Evolutionary conservation across 352 stramenopile genomes (phyloP).

Genomic region (Globisporangium barbulae): DNA sequence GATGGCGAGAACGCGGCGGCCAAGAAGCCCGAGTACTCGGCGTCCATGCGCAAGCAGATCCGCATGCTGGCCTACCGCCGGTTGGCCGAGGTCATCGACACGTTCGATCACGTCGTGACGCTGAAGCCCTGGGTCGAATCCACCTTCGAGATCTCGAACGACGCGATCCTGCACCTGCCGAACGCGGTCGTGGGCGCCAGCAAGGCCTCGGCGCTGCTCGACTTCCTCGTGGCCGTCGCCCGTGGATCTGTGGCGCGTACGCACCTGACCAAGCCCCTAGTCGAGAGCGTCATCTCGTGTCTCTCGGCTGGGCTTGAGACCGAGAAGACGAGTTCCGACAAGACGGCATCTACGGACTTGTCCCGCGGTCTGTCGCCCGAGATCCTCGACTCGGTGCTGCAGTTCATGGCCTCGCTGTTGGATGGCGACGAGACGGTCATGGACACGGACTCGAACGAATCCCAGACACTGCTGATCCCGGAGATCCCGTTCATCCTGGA

Average conservation of each 20-base stretch:
- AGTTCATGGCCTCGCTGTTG: slow-evolving; percentile 78
- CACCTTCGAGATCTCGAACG: slow-evolving; percentile 39
- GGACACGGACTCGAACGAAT: slow-evolving; percentile 22
- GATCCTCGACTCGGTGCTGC: slow-evolving; percentile 65
- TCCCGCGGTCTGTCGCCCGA: slow-evolving; percentile 53
- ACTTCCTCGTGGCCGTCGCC: slow-evolving; percentile 67
- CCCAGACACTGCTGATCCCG: slow-evolving; percentile 38
- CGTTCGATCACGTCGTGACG: slow-evolving; percentile 64
- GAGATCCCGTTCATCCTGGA: slow-evolving; percentile 77
- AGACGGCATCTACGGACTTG: slow-evolving; percentile 16
- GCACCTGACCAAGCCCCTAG: slow-evolving; percentile 31
- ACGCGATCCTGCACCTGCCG: slow-evolving; percentile 64
- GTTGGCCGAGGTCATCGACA: slow-evolving; percentile 70
- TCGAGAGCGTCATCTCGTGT: slow-evolving; percentile 61
- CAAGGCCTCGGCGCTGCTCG: slow-evolving; percentile 76
- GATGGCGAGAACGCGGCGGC: slow-evolving; percentile 14
- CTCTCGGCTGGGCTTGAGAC: slow-evolving; percentile 54
- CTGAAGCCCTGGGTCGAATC: slow-evolving; percentile 62
- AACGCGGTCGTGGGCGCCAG: slow-evolving; percentile 67
- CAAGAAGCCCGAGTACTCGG: slow-evolving; percentile 26
- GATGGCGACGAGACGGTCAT: slow-evolving; percentile 55
- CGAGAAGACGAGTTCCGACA: slow-evolving; percentile 9
- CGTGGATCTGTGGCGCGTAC: slow-evolving; percentile 37
- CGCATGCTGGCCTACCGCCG: slow-evolving; percentile 76
- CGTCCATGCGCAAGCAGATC: slow-evolving; percentile 77